Percentiles rank a stretch among this genome's conserved stretches.
These are phyloP conservation scores for Epichloe bromicola DNA, from an alignment of 2,329 filamentous ascomycete genomes.

Conservation along the genomic window DNA sequence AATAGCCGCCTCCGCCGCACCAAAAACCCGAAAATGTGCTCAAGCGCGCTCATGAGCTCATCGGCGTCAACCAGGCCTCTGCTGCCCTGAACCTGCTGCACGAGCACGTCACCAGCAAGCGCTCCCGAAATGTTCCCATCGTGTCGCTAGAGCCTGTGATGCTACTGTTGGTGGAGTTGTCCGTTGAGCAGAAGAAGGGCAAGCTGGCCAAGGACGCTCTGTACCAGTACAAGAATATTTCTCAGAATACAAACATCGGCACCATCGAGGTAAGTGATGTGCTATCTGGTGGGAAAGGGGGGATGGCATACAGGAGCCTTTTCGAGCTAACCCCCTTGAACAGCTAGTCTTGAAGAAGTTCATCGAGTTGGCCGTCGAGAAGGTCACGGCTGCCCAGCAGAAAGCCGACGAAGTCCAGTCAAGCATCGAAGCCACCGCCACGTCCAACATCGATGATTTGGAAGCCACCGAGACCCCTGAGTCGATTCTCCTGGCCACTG, in stretches of 20 bases:
- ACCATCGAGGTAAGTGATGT: slow-evolving; percentile 69
- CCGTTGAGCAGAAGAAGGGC: slow-evolving; percentile 93
- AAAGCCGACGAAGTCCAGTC: slow-evolving; percentile 95
- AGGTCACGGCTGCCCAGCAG: slow-evolving; percentile 88
- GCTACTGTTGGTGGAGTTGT: slow-evolving; percentile 92
- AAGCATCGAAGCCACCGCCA: slow-evolving; percentile 58
- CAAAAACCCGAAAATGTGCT: slow-evolving; percentile 99
- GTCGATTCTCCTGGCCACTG: slow-evolving; percentile 92
- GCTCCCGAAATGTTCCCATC: slow-evolving; percentile 95
- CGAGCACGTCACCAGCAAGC: slow-evolving; percentile 98
- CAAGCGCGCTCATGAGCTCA: slow-evolving; percentile 96
- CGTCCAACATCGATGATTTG: slow-evolving; percentile 77
- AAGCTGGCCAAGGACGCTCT: slow-evolving; percentile 97
- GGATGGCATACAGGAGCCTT: not conserved
- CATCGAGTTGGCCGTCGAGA: slow-evolving; percentile 90
- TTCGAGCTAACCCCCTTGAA: slow-evolving; percentile 8
- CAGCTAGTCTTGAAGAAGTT: slow-evolving; percentile 91
- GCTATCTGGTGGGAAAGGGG: not conserved
- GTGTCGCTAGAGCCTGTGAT: slow-evolving; percentile 94
- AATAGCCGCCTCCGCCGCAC: slow-evolving; percentile 84
- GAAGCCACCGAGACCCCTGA: slow-evolving; percentile 96
- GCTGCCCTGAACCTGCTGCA: slow-evolving; percentile 90
- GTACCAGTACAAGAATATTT: slow-evolving; percentile 99
- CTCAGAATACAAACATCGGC: slow-evolving; percentile 95
- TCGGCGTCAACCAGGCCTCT: slow-evolving; percentile 86